A percentile compares a stretch with the other conserved stretches of the same genome.
Conservation (phyloP, 345 rosid genomes). For the Aquilaria malaccensis region DNA sequence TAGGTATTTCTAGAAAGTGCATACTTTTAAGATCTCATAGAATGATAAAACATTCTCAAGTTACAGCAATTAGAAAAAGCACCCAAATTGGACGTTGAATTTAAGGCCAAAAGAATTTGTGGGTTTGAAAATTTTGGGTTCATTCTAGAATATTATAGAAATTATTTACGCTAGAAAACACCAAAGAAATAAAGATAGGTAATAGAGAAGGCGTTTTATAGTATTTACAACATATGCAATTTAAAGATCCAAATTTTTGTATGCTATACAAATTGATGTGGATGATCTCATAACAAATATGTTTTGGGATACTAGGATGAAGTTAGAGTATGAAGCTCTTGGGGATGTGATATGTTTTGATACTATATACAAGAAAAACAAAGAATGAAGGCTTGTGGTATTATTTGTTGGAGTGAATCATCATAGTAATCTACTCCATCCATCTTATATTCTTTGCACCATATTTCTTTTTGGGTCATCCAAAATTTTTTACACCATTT, state of each 20-base stretch:
- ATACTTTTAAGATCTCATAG: not conserved
- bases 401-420: slow-evolving; percentile 33
- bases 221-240: not conserved
- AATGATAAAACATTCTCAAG: not conserved
- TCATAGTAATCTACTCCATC: slow-evolving; percentile 9
- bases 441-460: too few species aligned
- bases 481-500: slow-evolving; percentile 14
- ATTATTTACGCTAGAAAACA: not conserved
- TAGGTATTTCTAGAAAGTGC: not conserved
- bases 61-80: not conserved
- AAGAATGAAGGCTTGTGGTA: slow-evolving; percentile 18
- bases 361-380: slow-evolving; percentile 19
- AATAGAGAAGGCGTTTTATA: not conserved
- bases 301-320: slow-evolving; percentile 27
- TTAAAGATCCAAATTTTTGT: slow-evolving; percentile 15
- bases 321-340: slow-evolving; percentile 25
- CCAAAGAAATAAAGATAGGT: not conserved
- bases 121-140: not conserved
- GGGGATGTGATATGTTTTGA: slow-evolving; percentile 33
- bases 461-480: too few species aligned
- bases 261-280: slow-evolving; percentile 27
- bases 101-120: not conserved
- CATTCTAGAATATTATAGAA: not conserved
- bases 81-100: not conserved
- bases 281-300: slow-evolving; percentile 28